These are phyloP conservation scores for Globisporangium uncinulatum DNA, from an alignment of 352 stramenopile genomes.

Conservation along the genomic window DNA sequence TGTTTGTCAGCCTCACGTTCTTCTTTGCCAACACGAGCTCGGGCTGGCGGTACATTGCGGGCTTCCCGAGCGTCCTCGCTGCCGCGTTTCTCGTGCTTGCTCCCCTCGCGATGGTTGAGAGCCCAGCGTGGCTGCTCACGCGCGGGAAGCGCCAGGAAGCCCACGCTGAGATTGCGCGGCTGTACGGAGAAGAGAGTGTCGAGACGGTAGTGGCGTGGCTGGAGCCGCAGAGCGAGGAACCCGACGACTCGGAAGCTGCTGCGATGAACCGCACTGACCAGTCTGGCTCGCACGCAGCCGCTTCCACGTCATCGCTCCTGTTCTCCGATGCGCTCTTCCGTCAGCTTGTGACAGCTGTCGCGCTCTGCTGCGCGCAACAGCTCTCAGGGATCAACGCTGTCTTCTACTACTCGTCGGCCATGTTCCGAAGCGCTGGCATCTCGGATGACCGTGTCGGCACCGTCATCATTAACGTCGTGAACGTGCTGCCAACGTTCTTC, in stretches of 20 bases:
- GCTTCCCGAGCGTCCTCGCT: conserved; percentile 27
- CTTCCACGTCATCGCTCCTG: conserved; percentile 16
- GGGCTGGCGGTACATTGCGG: conserved; percentile 39
- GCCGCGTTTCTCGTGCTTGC: conserved; percentile 19
- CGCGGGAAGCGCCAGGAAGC: conserved; percentile 25
- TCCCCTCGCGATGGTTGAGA: conserved; percentile 30
- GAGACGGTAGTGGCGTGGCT: conserved; percentile 20
- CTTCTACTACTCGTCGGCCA: conserved; percentile 43
- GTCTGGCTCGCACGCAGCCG: neutral
- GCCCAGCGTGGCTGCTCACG: conserved; percentile 30
- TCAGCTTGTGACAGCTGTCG: conserved; percentile 39
- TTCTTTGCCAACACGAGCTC: conserved; percentile 44
- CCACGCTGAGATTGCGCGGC: conserved; percentile 18
- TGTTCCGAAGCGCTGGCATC: conserved; percentile 34
- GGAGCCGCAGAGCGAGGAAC: conserved; percentile 14
- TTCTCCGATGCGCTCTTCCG: conserved; percentile 28
- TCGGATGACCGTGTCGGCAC: conserved; percentile 33
- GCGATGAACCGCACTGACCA: neutral
- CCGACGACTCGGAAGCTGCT: neutral
- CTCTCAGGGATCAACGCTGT: conserved; percentile 58
- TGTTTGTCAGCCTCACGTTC: conserved; percentile 40
- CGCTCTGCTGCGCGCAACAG: conserved; percentile 35
- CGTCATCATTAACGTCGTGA: conserved; percentile 36
- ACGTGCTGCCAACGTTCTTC: conserved; percentile 29
- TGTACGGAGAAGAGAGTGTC: conserved; percentile 29